Base-by-base conservation (phyloP, 192 early-diverging fungal genomes). In the Mortierella claussenii region DNA sequence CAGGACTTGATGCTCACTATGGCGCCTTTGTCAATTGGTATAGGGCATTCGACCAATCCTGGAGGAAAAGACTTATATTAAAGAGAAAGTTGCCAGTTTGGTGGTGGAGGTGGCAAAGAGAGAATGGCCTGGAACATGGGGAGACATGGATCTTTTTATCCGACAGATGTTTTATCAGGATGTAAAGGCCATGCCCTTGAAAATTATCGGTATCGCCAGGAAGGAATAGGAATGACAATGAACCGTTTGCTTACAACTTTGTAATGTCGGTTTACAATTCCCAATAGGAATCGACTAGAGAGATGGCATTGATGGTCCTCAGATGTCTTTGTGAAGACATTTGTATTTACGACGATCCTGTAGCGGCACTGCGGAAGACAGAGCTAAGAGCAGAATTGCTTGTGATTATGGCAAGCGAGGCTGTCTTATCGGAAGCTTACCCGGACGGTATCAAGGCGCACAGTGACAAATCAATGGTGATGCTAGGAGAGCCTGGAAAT, bases 51-150 rank as follows among this genome's bases (percentile, higher is more conserved):
- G 53, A n/a, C 70, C 74, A 13, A 68, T 85, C 24, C 31, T 80
- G 26, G 46, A 20, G 13, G 85, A 86, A 54, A 55, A 70, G 31
- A 27, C 31, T 3, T 89, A 79, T 42, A 85, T 90, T 58, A 90
- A 88, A 49, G 86, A 86, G n/a, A 91, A 91, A 56, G 55, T 88
- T 13, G 83, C 84, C 7, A 51, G 62, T 18, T 37, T 91, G 21
- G 68, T 88, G 49, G 89, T 88, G 2, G 89, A 84, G 43, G 68
- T 89, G 27, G 88, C 82, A 17, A 89, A 91, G 55, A 62, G 88
- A 17, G 81, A 81, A 55, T 91, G 86, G 88, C 89, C 89, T 2
- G 51, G 58, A 36, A 37, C 55, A n/a, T 91, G 89, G 89, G 53
- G 68, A 10, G 84, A 87, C 27, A 85, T 91, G 76, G 85, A 91